Base-by-base conservation (phyloP, 2,329 filamentous ascomycete genomes). In the Penicillium sp. region DNA sequence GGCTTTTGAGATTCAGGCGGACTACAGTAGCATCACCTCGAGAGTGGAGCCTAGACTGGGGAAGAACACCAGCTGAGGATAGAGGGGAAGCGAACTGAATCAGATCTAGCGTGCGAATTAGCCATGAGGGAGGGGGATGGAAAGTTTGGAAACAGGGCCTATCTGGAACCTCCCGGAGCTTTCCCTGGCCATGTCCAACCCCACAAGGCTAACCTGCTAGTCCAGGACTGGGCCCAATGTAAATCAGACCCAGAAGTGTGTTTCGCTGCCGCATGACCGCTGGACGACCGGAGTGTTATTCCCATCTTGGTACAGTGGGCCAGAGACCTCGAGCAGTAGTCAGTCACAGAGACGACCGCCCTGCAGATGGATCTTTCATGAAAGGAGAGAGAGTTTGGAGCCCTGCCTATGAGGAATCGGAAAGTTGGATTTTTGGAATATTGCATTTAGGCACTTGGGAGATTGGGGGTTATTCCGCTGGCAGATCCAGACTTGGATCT, bases 1-100 rank as follows among this genome's bases (percentile, higher is more conserved):
- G 55, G 47, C 51, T 43, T 51, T 59, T 7, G 50, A 57, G 57
- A 59, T 60, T 54, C 45, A 50, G 54, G 28, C 45, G 35, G 39
- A 54, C 31, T 47, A 25, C 4, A 4, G 25, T 25, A 53, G 53
- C 37, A 37, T 54, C 34, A 28, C 38, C 49, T 54, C 22, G 20
- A n/a, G 28, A 6, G 39, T 57, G 56, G 49, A 42, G 34, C 34
- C 42, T 37, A 34, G 47, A 50, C 47, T 48, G 41, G 49, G 42
- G 52, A 39, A 37, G 25, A 39, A n/a, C 22, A 41, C 39, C 34
- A 37, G 45, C 20, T 20, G 20, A 20, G 20, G n/a, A 41, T 52
- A 41, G 38, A n/a, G 22, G 43, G 31, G 43, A 47, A 12, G 5
- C 12, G 3, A 47, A 12, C 45, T 10, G n/a, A 20, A 12, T 15